Evolutionary conservation across 768 basidiomycete species (phyloP).

Genomic region (Amanita fuliginea): DNA sequence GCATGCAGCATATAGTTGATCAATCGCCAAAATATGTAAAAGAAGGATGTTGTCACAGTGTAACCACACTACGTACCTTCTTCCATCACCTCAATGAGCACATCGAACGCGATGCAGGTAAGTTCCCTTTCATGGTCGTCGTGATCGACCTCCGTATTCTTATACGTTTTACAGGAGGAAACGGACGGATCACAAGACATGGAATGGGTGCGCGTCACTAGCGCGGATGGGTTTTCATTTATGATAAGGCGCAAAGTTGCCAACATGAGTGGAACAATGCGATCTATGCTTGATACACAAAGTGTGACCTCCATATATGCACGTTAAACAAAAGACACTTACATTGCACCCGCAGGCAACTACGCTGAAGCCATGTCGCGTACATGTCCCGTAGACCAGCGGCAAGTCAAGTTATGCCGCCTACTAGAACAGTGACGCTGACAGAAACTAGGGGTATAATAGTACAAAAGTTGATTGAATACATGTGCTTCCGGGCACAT

Average conservation of each 20-base stretch:
- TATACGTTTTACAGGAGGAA: not conserved
- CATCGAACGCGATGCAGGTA: not conserved
- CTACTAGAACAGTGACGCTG: not conserved
- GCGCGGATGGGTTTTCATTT: constrained; percentile 74
- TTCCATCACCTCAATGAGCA: not conserved
- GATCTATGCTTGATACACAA: constrained; percentile 65
- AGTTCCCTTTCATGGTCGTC: not conserved
- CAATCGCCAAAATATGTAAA: too few relatives aligned
- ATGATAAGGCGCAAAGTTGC: constrained; percentile 70
- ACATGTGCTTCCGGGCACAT: constrained; percentile 75
- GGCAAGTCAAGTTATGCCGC: constrained; percentile 30
- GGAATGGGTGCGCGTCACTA: constrained; percentile 70
- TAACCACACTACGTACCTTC: too few relatives aligned
- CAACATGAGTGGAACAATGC: constrained; percentile 69
- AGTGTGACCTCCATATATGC: constrained; percentile 27
- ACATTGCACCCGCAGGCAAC: constrained; percentile 32
- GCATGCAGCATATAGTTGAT: too few relatives aligned
- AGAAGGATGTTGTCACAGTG: too few relatives aligned
- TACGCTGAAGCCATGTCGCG: constrained; percentile 69
- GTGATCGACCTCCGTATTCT: not conserved
- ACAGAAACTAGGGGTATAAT: constrained; percentile 42
- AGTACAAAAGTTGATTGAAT: constrained; percentile 83
- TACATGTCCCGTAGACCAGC: constrained; percentile 57
- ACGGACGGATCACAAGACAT: constrained; percentile 16
- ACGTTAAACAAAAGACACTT: not conserved